These are phyloP conservation scores for Blastocystis sp. DNA, from an alignment of 352 stramenopile genomes.

Conservation along the genomic window DNA sequence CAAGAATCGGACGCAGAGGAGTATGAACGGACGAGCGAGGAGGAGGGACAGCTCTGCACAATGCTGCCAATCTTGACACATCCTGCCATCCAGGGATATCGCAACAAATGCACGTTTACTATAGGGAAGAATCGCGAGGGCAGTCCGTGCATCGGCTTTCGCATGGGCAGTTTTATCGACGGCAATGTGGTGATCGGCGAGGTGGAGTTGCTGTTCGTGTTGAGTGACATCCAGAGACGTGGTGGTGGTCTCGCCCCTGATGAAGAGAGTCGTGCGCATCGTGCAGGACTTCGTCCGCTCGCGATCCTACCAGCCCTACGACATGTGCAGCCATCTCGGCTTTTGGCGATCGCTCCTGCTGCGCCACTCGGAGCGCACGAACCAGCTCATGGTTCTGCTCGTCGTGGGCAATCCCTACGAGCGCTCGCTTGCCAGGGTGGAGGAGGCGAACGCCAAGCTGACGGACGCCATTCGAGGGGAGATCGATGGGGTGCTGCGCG, in stretches of 20 bases:
- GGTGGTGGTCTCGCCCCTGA: slow-evolving; percentile 30
- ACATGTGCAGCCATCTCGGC: slow-evolving; percentile 51
- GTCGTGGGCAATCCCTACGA: slow-evolving; percentile 35
- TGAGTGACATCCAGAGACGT: neutral
- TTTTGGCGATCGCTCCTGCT: slow-evolving; percentile 46
- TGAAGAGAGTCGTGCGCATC: neutral
- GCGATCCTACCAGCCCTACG: neutral
- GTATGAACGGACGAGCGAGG: neutral
- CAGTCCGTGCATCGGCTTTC: slow-evolving; percentile 42
- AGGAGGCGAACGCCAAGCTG: neutral
- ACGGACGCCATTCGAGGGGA: neutral
- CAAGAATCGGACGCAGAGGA: neutral
- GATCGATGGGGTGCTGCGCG: slow-evolving; percentile 4
- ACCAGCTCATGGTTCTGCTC: slow-evolving; percentile 21
- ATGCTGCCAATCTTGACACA: slow-evolving; percentile 35
- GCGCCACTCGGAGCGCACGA: slow-evolving; percentile 16
- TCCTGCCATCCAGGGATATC: neutral
- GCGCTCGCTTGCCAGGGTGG: neutral
- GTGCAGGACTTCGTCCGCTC: slow-evolving; percentile 20
- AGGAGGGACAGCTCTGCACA: slow-evolving; percentile 31
- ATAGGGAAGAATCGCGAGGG: slow-evolving; percentile 12
- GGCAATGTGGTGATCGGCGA: slow-evolving; percentile 31
- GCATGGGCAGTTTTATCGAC: slow-evolving; percentile 59
- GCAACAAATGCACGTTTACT: slow-evolving; percentile 57
- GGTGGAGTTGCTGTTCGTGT: neutral